These are phyloP conservation scores for Phytophthora foliorum DNA, from an alignment of 352 stramenopile species.

Conservation along the genomic window DNA sequence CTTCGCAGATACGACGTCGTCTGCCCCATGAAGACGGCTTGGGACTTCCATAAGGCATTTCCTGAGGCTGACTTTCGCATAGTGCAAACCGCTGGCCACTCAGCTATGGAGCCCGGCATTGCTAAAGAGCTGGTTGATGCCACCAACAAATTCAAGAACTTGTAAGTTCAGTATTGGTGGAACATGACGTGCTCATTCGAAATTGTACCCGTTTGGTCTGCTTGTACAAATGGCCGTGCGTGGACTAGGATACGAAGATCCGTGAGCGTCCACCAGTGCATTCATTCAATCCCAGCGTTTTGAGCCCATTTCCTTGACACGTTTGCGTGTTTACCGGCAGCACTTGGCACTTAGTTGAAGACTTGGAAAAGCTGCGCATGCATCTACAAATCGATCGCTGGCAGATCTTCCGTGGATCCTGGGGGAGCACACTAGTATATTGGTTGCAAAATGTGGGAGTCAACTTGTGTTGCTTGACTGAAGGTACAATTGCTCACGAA, in stretches of 20 bases:
- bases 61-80: conserved; percentile 77
- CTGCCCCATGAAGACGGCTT: conserved; percentile 88
- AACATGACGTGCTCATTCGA: too few relatives aligned
- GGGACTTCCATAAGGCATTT: conserved; percentile 88
- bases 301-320: not conserved
- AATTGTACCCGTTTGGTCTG: too few relatives aligned
- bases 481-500: not conserved
- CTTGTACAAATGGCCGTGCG: too few relatives aligned
- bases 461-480: not conserved
- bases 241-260: too few relatives aligned
- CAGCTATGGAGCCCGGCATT: conserved; percentile 79
- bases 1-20: conserved; percentile 88
- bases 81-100: conserved; percentile 82
- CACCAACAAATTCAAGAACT: conserved; percentile 75
- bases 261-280: too few relatives aligned
- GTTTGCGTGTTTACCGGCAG: conserved; percentile 36
- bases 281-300: too few relatives aligned
- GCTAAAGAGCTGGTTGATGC: conserved; percentile 75
- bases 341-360: conserved; percentile 90
- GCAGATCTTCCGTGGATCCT: conserved; percentile 94
- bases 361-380: conserved; percentile 91
- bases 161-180: conserved; percentile 39
- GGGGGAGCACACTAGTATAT: conserved; percentile 90
- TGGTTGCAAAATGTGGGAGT: not conserved
- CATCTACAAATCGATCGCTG: conserved; percentile 89